phyloP scores from a whole-genome alignment of 2,329 filamentous ascomycete genomes.

The Raffaelea deltoideospora region DNA sequence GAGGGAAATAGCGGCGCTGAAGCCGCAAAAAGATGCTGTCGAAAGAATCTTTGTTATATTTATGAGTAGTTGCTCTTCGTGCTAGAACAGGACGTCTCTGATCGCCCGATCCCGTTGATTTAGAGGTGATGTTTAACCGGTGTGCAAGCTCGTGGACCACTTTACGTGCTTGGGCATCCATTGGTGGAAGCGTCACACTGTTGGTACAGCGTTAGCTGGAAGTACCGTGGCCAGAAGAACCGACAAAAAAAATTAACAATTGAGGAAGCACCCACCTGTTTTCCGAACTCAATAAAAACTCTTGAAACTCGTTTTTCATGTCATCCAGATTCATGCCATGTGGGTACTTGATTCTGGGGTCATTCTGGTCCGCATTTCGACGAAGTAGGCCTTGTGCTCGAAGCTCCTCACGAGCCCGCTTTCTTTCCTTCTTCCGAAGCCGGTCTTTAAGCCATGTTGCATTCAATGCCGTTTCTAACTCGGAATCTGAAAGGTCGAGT shows the following conservation, averaged over 20 bases:
- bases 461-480: conserved; percentile 46
- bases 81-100: conserved; percentile 63
- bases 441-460: conserved; percentile 52
- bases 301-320: conserved; percentile 55
- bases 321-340: conserved; percentile 56
- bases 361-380: conserved; percentile 36
- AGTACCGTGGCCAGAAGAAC: neutral
- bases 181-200: conserved; percentile 65
- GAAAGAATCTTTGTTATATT: conserved; percentile 43
- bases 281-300: conserved; percentile 50
- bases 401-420: conserved; percentile 53
- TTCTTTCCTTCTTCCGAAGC: conserved; percentile 54
- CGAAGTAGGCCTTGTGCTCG: conserved; percentile 52
- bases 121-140: conserved; percentile 64
- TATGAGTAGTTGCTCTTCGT: conserved; percentile 52
- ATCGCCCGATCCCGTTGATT: conserved; percentile 61
- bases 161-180: conserved; percentile 65
- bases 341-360: conserved; percentile 56
- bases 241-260: neutral
- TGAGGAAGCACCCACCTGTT: conserved; percentile 37
- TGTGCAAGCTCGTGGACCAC: conserved; percentile 66
- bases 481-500: conserved; percentile 44
- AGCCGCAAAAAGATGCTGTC: conserved; percentile 30
- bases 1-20: conserved; percentile 38
- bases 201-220: conserved; percentile 3